These are phyloP conservation scores for Russula virescens DNA, from an alignment of 768 basidiomycete genomes.

Conservation along the genomic window DNA sequence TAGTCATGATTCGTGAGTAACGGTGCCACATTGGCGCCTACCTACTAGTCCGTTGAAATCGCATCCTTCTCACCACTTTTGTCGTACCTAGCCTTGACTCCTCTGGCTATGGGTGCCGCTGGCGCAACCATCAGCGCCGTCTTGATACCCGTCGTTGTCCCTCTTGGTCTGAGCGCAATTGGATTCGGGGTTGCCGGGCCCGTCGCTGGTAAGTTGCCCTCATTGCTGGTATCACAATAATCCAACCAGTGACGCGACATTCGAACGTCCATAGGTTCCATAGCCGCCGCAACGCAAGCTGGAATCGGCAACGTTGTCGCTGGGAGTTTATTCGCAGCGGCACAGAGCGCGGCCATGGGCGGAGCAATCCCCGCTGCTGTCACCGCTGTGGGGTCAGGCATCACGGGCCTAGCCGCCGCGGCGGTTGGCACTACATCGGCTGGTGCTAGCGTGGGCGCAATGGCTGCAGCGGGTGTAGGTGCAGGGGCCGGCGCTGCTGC, in stretches of 20 bases:
- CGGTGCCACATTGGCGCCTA: too few species aligned
- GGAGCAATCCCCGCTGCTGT: not conserved
- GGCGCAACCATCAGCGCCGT: not conserved
- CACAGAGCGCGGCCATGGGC: slow-evolving; percentile 16
- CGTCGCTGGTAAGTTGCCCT: not conserved
- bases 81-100: too few species aligned
- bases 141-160: not conserved
- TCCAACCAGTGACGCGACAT: not conserved
- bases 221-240: too few species aligned
- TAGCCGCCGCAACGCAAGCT: slow-evolving; percentile 7
- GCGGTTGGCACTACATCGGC: not conserved
- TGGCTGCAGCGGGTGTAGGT: not conserved
- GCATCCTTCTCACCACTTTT: not conserved
- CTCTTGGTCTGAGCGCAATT: too few species aligned
- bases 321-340: slow-evolving; percentile 8
- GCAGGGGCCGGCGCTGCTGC: too few species aligned
- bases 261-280: not conserved
- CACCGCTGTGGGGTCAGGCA: too few species aligned
- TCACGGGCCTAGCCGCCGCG: too few species aligned
- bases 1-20: too few species aligned
- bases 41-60: too few species aligned
- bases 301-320: slow-evolving; percentile 18
- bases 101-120: not conserved
- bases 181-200: not conserved
- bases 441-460: too few species aligned